Percentiles rank a stretch among this genome's conserved stretches.
phyloP scores from a whole-genome alignment of 2,329 filamentous ascomycete genomes.

The Aureobasidium sp. region DNA sequence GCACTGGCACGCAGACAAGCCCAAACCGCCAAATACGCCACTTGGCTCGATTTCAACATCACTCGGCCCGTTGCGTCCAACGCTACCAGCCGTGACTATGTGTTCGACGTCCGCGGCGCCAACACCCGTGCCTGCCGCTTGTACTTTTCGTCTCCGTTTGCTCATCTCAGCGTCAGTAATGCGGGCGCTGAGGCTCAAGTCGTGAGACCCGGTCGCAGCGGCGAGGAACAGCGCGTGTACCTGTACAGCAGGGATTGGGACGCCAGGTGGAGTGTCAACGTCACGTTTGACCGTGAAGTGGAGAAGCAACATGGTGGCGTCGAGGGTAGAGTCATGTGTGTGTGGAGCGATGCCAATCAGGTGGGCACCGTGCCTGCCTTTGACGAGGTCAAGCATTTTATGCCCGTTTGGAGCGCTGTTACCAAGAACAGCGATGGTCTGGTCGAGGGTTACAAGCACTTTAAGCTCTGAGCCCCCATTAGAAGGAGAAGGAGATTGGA shows the following conservation, averaged over 20 bases:
- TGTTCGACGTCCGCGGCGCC: conserved; percentile 58
- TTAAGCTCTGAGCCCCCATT: conserved; percentile 32
- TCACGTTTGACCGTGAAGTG: conserved; percentile 10
- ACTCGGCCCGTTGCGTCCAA: conserved; percentile 33
- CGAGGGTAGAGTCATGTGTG: conserved; percentile 64
- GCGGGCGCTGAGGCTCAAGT: conserved; percentile 45
- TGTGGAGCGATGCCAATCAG: conserved; percentile 81
- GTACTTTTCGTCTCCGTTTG: conserved; percentile 61
- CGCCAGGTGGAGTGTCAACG: conserved; percentile 60
- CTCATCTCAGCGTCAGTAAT: conserved; percentile 54
- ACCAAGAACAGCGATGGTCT: conserved; percentile 71
- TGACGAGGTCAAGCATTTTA: conserved; percentile 69
- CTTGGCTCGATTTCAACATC: conserved; percentile 63
- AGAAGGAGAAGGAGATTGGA: not conserved
- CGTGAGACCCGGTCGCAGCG: conserved; percentile 31
- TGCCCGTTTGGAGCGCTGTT: conserved; percentile 72
- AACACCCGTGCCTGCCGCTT: conserved; percentile 77
- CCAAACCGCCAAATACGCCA: conserved; percentile 1
- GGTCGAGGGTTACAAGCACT: conserved; percentile 70
- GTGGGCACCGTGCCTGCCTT: conserved; percentile 69
- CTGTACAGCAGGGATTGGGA: conserved; percentile 81
- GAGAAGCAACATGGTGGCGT: conserved; percentile 35
- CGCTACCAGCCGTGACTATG: conserved; percentile 44
- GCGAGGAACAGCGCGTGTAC: conserved; percentile 59
- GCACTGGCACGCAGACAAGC: conserved; percentile 18